These are phyloP conservation scores for Microcyclosporella mali DNA, from an alignment of 2,329 filamentous ascomycete species.

Conservation along the genomic window DNA sequence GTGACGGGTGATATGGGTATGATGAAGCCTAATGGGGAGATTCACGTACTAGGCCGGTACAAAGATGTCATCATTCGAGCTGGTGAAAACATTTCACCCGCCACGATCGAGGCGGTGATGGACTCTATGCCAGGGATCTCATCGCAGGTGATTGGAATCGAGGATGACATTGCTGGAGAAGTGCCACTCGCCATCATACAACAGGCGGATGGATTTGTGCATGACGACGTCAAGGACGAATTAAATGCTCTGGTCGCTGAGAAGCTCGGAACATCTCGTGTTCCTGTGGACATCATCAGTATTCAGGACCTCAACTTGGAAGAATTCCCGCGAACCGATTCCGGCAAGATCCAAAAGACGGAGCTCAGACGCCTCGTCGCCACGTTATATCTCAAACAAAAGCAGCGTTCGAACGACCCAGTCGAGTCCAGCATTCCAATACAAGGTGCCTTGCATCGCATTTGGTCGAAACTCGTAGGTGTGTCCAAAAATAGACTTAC, in stretches of 20 bases:
- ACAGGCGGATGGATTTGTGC: too few relatives aligned
- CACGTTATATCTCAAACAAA: too few relatives aligned
- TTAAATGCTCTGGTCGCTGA: conserved; percentile 5
- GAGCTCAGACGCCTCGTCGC: too few relatives aligned
- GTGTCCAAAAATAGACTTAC: not conserved
- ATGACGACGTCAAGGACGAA: conserved; percentile 5
- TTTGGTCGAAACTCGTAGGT: not conserved
- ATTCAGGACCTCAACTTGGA: conserved; percentile 8
- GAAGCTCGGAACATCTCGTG: conserved; percentile 6
- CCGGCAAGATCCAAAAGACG: conserved; percentile 10
- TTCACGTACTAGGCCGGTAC: conserved; percentile 12
- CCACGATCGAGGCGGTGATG: conserved; percentile 10
- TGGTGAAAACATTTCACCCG: conserved; percentile 15
- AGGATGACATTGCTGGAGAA: conserved; percentile 13
- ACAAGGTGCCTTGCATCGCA: not conserved
- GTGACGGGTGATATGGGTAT: conserved; percentile 13
- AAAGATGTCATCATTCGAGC: conserved; percentile 20
- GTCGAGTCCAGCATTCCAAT: too few relatives aligned
- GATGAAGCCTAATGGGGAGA: conserved; percentile 8
- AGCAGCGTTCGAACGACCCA: too few relatives aligned
- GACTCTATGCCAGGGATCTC: too few relatives aligned
- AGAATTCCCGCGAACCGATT: conserved; percentile 12
- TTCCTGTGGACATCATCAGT: conserved; percentile 9
- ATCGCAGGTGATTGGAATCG: conserved; percentile 14
- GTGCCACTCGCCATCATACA: conserved; percentile 18